Base-by-base conservation (phyloP, 768 basidiomycete genomes). In the Russula emetica region DNA sequence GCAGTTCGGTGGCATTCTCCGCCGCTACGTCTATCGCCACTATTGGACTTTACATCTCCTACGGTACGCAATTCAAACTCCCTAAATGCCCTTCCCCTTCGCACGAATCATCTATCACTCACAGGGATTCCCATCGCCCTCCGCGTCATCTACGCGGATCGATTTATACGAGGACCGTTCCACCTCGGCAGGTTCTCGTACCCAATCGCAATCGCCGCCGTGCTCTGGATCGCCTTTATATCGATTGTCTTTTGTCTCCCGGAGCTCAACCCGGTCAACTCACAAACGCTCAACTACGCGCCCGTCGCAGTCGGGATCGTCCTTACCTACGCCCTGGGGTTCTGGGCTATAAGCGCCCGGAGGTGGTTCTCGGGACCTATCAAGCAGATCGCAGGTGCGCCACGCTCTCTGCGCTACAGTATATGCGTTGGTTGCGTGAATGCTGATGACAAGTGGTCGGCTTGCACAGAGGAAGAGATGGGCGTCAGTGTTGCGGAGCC, bases 251-350 rank as follows among this genome's bases (percentile, higher is more conserved):
- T 91, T 73, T 84, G 89, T 68, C 79, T 92, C 1, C 88, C 87
- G 8, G 81, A 85, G 73, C 74, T 81, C 32, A 89, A 86, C 70
- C 87, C 87, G 8, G 87, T 91, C 53, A 75, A 83, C 67, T 81
- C 83, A 0, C 82, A 88, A 70, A 88, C 88, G 2, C 76, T 91
- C 64, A 91, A 90, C 71, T 92, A 90, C 70, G 74, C 88, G 0
- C 79, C 86, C 47, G 88, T 90, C 10, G 90, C 88, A 3, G 86
- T 90, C 26, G 88, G 85, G 0, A 87, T 90, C 66, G 86, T 92
- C 18, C 70, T 87, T 4, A 61, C 74, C 2, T 89, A 88, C 72
- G 80, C 83, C 60, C 70, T 86, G n/a, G 82, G 82, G 0, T 85
- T 85, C 69, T 91, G 89, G 89, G 51, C 86, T 5, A 20, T 88